Evolutionary conservation across 805 yeast genomes (phyloP).

Genomic region (Lachancea dasiensis): DNA sequence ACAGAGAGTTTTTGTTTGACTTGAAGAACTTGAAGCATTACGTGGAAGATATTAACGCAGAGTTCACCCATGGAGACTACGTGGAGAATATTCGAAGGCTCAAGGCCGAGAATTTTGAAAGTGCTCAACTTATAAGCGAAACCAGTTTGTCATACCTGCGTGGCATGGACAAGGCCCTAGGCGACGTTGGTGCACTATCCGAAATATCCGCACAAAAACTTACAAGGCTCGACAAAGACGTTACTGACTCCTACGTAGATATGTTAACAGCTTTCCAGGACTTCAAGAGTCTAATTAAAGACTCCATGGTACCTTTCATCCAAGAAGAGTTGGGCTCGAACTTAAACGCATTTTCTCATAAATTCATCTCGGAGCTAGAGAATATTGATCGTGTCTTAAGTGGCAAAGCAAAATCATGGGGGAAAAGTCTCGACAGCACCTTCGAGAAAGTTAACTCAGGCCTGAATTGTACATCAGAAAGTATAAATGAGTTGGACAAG

Average conservation of each 20-base stretch:
- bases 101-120: constrained; percentile 4
- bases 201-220: not conserved
- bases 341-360: constrained; percentile 31
- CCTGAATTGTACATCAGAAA: constrained; percentile 14
- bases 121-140: not conserved
- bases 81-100: constrained; percentile 15
- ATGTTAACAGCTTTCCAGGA: constrained; percentile 12
- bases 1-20: constrained; percentile 3
- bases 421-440: constrained; percentile 11
- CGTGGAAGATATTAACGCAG: constrained; percentile 18
- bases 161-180: constrained; percentile 1
- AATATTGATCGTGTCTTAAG: constrained; percentile 9
- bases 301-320: constrained; percentile 11
- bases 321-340: constrained; percentile 21
- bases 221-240: constrained; percentile 7
- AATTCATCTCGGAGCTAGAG: constrained; percentile 14
- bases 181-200: not conserved
- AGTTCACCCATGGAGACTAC: constrained; percentile 23
- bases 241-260: constrained; percentile 12
- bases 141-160: not conserved
- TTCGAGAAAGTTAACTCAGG: constrained; percentile 13
- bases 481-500: constrained; percentile 12
- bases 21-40: not conserved
- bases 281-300: constrained; percentile 10
- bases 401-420: constrained; percentile 17